A percentile compares a stretch with the other conserved stretches of the same genome.
Evolutionary conservation across 768 basidiomycete species (phyloP).

Genomic region (Wakefieldia striispora): DNA sequence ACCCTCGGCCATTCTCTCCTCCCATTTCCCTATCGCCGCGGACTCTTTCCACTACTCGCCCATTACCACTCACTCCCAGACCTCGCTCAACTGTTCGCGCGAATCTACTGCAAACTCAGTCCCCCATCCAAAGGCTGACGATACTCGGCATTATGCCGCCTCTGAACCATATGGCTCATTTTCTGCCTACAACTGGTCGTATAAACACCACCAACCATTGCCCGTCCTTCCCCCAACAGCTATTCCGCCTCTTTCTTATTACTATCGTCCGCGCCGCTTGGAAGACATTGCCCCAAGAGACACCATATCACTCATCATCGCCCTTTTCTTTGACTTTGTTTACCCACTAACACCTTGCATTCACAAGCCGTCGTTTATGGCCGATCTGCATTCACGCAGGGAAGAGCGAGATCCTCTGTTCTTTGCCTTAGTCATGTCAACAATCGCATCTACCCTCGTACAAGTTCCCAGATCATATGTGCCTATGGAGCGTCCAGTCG

Average conservation of each 20-base stretch:
- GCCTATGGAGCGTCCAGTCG: constrained; percentile 80
- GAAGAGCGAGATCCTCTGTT: constrained; percentile 90
- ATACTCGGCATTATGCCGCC: constrained; percentile 39
- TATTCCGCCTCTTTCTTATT: constrained; percentile 63
- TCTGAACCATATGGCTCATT: constrained; percentile 61
- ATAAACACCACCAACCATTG: constrained; percentile 57
- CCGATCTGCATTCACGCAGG: constrained; percentile 74
- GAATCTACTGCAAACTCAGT: constrained; percentile 34
- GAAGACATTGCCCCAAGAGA: constrained; percentile 83
- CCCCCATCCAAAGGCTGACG: constrained; percentile 42
- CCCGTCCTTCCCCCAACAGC: constrained; percentile 42
- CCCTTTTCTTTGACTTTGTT: constrained; percentile 91
- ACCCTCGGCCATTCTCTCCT: constrained; percentile 50
- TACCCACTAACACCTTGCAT: constrained; percentile 89
- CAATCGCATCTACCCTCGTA: constrained; percentile 82
- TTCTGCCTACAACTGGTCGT: constrained; percentile 69
- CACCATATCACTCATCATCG: constrained; percentile 77
- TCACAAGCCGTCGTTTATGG: constrained; percentile 89
- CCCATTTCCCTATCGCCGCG: constrained; percentile 67
- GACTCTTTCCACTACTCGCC: constrained; percentile 62
- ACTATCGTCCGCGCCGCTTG: constrained; percentile 71
- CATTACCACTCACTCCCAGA: constrained; percentile 31
- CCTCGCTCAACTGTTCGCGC: constrained; percentile 39
- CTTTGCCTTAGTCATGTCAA: constrained; percentile 87
- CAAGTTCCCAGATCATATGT: constrained; percentile 88